These are phyloP conservation scores for Parietaria judaica DNA, from an alignment of 306 rosid genomes.

Conservation along the genomic window DNA sequence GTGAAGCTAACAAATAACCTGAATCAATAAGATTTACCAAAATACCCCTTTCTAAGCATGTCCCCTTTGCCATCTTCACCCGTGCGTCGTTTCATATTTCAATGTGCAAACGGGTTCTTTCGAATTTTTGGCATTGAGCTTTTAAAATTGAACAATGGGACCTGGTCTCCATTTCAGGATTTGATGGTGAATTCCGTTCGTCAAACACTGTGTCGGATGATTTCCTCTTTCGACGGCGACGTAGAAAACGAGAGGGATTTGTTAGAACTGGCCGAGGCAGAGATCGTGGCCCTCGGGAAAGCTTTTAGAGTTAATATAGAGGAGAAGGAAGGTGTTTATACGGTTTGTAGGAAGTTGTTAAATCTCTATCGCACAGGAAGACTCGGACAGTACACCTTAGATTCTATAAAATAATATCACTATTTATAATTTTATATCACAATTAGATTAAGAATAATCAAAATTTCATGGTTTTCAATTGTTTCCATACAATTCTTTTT, in stretches of 20 bases:
- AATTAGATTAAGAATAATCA: too few species aligned
- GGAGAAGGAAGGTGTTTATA: conserved; percentile 27
- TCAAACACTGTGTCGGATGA: conserved; percentile 39
- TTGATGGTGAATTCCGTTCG: conserved; percentile 47
- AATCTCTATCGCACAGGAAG: conserved; percentile 80
- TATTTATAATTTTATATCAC: too few species aligned
- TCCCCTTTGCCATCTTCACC: too few species aligned
- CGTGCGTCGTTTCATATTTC: neutral
- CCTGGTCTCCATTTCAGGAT: conserved; percentile 38
- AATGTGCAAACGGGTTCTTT: neutral
- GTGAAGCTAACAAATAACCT: too few species aligned
- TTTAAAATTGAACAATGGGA: neutral
- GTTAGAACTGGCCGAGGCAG: conserved; percentile 35
- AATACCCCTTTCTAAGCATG: too few species aligned
- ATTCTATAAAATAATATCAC: conserved; percentile 18
- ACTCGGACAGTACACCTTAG: conserved; percentile 63
- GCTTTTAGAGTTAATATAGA: conserved; percentile 42
- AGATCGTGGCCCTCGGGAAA: conserved; percentile 39
- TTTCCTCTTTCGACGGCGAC: conserved; percentile 45
- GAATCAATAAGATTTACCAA: too few species aligned
- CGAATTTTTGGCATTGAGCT: neutral
- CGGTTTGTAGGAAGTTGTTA: conserved; percentile 52
- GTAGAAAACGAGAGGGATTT: conserved; percentile 33
- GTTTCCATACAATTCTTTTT: too few species aligned
- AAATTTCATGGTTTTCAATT: too few species aligned